Conservation (phyloP, 129 eudicot species). For the Scalesia atractyloides region DNA sequence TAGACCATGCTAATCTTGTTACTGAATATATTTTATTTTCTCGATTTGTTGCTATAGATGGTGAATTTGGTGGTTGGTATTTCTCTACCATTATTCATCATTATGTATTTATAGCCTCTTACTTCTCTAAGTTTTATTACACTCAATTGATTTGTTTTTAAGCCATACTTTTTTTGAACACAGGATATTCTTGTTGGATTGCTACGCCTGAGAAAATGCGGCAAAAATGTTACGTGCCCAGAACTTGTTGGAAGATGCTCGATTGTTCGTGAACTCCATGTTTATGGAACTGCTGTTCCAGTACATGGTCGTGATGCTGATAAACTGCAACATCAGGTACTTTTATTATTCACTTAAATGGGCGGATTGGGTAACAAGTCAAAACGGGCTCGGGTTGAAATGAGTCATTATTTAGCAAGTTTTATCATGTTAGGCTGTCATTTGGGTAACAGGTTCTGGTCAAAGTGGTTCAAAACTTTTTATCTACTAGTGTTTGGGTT, state of each 20-base stretch:
- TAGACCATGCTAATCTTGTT: neutral
- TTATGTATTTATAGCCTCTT: neutral
- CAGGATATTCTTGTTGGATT: constrained; percentile 97
- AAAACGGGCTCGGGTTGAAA: neutral
- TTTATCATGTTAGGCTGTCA: neutral
- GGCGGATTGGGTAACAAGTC: neutral
- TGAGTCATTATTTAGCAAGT: neutral
- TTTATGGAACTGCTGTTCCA: constrained; percentile 98
- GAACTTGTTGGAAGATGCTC: constrained; percentile 93
- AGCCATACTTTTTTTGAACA: neutral
- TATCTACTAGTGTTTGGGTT: too few species aligned
- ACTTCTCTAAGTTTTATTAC: constrained; percentile 6
- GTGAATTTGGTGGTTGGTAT: constrained; percentile 8
- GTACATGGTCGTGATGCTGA: constrained; percentile 96
- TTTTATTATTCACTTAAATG: neutral
- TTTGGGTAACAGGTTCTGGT: neutral
- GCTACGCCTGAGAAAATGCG: constrained; percentile 83
- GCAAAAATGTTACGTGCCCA: constrained; percentile 79
- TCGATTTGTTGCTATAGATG: neutral
- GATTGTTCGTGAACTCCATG: constrained; percentile 95
- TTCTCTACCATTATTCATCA: neutral
- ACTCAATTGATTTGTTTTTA: neutral
- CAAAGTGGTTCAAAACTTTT: too few species aligned
- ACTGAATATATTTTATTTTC: neutral
- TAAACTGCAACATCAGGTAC: constrained; percentile 93